Percentiles rank a stretch among this genome's conserved stretches.
phyloP scores from a whole-genome alignment of 805 yeast species.

The Wickerhamomyces silvicola region DNA sequence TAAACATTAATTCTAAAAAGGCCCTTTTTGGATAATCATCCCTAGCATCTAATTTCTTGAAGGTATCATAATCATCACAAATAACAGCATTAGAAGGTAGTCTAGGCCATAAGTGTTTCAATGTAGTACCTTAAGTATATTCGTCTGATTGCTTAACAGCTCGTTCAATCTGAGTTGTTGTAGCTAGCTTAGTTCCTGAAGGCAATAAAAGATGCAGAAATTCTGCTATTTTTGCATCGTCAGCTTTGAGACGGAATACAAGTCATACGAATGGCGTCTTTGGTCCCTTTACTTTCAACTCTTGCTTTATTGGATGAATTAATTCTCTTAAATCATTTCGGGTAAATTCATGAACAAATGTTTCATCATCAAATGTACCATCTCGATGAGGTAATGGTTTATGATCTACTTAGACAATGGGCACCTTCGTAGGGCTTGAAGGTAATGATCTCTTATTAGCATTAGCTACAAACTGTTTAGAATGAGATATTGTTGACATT shows the following conservation, averaged over 20 bases:
- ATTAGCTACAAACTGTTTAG: no score
- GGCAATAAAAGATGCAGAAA: conserved; percentile 58
- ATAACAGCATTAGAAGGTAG: conserved; percentile 72
- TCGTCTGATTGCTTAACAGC: conserved; percentile 52
- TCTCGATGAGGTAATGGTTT: conserved; percentile 7
- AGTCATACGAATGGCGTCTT: conserved; percentile 68
- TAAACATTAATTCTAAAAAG: conserved; percentile 76
- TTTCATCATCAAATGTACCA: conserved; percentile 9
- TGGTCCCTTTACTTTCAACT: conserved; percentile 62
- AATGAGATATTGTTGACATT: no score
- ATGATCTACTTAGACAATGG: conserved; percentile 1
- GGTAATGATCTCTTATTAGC: conserved; percentile 15
- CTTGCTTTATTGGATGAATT: conserved; percentile 65
- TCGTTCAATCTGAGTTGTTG: conserved; percentile 35
- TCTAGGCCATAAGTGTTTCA: conserved; percentile 85
- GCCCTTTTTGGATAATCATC: conserved; percentile 66
- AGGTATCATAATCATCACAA: conserved; percentile 76
- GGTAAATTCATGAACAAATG: conserved; percentile 40
- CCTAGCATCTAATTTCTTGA: conserved; percentile 56
- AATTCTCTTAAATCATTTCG: conserved; percentile 61
- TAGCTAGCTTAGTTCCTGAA: conserved; percentile 41
- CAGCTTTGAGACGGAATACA: conserved; percentile 69
- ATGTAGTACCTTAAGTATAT: conserved; percentile 62
- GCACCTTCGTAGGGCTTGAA: conserved; percentile 7
- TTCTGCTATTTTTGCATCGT: conserved; percentile 50